Evolutionary conservation across 2,329 filamentous ascomycete species (phyloP).

Genomic region (Ophiocordyceps camponoti-rufipedis): DNA sequence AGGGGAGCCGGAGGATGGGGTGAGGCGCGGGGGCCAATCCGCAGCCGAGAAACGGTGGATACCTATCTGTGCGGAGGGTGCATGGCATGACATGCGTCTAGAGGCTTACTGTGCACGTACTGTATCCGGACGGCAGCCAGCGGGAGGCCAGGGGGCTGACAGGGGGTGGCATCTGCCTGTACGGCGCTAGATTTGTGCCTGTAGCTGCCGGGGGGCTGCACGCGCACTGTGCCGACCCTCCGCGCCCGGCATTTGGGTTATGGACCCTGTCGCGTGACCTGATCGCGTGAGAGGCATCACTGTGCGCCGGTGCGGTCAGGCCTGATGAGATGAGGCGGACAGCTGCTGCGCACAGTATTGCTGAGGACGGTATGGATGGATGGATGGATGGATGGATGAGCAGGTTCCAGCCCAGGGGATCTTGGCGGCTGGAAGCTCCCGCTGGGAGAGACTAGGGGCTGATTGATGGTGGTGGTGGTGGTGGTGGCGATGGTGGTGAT

Average conservation of each 20-base stretch:
- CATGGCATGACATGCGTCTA: not conserved
- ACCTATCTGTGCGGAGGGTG: not conserved
- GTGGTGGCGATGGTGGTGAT: too few species aligned
- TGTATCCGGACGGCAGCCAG: not conserved
- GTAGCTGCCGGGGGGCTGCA: not conserved
- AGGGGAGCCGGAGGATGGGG: too few species aligned
- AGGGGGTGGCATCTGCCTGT: too few species aligned
- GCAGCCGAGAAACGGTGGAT: not conserved
- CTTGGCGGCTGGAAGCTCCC: too few species aligned
- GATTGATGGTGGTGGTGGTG: too few species aligned
- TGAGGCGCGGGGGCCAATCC: not conserved
- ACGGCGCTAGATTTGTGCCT: too few species aligned
- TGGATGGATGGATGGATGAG: too few species aligned
- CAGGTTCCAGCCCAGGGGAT: too few species aligned
- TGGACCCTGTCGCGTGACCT: not conserved
- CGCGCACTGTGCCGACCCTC: not conserved
- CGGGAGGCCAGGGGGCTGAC: not conserved
- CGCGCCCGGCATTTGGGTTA: not conserved
- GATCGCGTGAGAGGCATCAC: not conserved
- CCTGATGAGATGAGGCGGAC: not conserved
- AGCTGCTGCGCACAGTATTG: too few species aligned
- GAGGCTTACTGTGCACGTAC: not conserved
- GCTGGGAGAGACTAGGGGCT: too few species aligned
- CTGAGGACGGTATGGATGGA: too few species aligned
- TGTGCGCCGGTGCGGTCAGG: not conserved